Evolutionary conservation across 345 rosid species (phyloP), one percentile per base, ranked within the genome.

Genomic region (Aquilaria sinensis): DNA sequence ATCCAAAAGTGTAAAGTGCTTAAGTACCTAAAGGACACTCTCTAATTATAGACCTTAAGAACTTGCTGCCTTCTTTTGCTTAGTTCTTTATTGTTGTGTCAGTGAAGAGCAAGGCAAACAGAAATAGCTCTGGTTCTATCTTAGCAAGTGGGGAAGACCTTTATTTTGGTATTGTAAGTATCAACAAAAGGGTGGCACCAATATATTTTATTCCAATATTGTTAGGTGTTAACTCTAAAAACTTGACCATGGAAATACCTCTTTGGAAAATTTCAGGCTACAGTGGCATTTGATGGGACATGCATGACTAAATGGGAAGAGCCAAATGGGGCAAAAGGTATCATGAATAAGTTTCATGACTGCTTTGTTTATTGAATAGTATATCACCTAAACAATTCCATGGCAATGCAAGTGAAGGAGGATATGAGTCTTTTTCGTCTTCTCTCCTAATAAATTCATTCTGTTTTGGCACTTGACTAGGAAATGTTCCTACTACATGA

Each of bases 301-400:
- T 78, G 67, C 23, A 67, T 72, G 15, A 77, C 95, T 31, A 94
- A 94, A 79, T 94, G 99, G 99, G 97, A 90, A 80, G 97, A 90
- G 48, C 97, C 96, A 60, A 85, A 82, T 73, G 99, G 99, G 13
- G 97, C 85, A 55, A 86, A 41, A 86, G 99, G 99, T 93, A 73
- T 56, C 13, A 48, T 51, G 37, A 53, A 37, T 31, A 51, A 53
- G 12, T 34, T n/a, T 7, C 23, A 50, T 57, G 30, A 33, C 13
- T 52, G 10, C n/a, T 52, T 48, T 53, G 11, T 50, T 37, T 37
- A 37, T n/a, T n/a, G n/a, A n/a, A n/a, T 37, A 37, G 43, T 37
- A 8, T 37, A 37, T 37, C n/a, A n/a, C n/a, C n/a, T n/a, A 37
- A 37, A 8, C 43, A 4, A n/a, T 37, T 37, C 43, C 43, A 8